Percentiles rank a stretch among this genome's conserved stretches.
These are phyloP conservation scores for Fusarium cyanostomum DNA, from an alignment of 2,329 filamentous ascomycete genomes.

Conservation along the genomic window DNA sequence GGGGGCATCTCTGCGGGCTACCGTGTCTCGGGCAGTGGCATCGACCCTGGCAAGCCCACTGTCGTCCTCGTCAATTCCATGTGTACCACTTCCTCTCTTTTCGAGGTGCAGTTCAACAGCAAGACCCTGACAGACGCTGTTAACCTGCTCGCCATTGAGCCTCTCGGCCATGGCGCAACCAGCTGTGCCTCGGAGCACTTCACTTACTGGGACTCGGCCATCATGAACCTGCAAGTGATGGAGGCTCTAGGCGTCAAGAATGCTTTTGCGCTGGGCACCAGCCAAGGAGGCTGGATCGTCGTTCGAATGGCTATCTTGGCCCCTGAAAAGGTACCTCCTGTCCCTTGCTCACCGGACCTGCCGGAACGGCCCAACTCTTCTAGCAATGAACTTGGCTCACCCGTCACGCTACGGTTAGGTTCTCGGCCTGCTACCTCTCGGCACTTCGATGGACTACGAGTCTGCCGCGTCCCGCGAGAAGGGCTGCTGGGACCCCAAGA, in stretches of 20 bases:
- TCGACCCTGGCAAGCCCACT: slow-evolving; percentile 62
- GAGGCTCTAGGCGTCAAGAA: slow-evolving; percentile 58
- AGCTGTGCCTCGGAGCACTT: slow-evolving; percentile 56
- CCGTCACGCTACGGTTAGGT: slow-evolving; percentile 48
- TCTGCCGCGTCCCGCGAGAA: slow-evolving; percentile 55
- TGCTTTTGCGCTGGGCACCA: slow-evolving; percentile 61
- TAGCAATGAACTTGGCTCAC: slow-evolving; percentile 8
- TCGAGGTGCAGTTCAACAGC: slow-evolving; percentile 55
- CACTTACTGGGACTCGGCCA: slow-evolving; percentile 65
- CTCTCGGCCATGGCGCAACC: slow-evolving; percentile 62
- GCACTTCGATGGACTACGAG: slow-evolving; percentile 64
- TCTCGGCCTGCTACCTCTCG: slow-evolving; percentile 57
- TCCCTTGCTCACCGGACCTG: not conserved
- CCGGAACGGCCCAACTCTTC: not conserved
- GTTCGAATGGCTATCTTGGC: slow-evolving; percentile 61
- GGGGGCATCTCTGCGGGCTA: slow-evolving; percentile 59
- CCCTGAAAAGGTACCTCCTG: slow-evolving; percentile 54
- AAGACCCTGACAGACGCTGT: slow-evolving; percentile 51
- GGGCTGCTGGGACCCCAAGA: slow-evolving; percentile 61
- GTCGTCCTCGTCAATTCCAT: slow-evolving; percentile 63
- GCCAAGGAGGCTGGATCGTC: slow-evolving; percentile 63
- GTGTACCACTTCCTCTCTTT: slow-evolving; percentile 59
- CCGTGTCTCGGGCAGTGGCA: slow-evolving; percentile 51
- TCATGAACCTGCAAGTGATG: slow-evolving; percentile 65
- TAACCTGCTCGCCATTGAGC: slow-evolving; percentile 63